Percentiles rank a stretch among this genome's conserved stretches.
These are phyloP conservation scores for Triangularia setosa DNA, from an alignment of 2,329 filamentous ascomycete species.

Conservation along the genomic window DNA sequence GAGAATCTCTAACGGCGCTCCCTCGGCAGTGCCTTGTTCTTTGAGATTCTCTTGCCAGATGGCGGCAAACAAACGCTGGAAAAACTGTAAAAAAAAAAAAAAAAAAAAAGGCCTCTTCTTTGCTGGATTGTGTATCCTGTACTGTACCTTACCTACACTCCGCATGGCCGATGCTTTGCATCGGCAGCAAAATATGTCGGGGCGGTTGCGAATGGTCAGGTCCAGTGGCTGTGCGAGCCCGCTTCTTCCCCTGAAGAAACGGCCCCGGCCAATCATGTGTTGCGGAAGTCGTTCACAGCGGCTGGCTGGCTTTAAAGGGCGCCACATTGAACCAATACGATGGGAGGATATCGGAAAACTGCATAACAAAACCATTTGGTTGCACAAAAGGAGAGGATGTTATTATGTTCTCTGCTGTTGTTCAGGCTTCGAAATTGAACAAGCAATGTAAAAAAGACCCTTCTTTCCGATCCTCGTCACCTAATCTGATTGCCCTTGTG, in stretches of 20 bases:
- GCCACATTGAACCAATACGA: background rate
- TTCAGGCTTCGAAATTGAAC: background rate
- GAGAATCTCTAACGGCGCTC: background rate
- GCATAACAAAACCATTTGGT: background rate
- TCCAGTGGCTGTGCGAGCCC: background rate
- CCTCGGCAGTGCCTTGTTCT: background rate
- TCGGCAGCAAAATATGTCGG: background rate
- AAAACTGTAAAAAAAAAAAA: background rate
- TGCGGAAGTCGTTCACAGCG: background rate
- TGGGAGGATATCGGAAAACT: background rate
- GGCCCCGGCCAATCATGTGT: background rate
- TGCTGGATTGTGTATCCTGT: background rate
- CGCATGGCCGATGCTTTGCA: background rate
- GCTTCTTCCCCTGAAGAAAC: background rate
- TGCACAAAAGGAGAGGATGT: background rate
- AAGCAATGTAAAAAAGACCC: background rate
- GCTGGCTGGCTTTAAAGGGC: background rate
- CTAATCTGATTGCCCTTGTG: background rate
- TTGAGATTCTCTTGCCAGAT: background rate
- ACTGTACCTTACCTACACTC: background rate
- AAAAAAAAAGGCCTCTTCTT: background rate
- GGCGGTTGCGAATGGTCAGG: background rate
- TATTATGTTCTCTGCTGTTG: background rate
- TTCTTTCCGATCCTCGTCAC: background rate
- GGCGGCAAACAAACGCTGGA: background rate